Conservation (phyloP, 2,329 filamentous ascomycete genomes). For the Paramyrothecium roridum region DNA sequence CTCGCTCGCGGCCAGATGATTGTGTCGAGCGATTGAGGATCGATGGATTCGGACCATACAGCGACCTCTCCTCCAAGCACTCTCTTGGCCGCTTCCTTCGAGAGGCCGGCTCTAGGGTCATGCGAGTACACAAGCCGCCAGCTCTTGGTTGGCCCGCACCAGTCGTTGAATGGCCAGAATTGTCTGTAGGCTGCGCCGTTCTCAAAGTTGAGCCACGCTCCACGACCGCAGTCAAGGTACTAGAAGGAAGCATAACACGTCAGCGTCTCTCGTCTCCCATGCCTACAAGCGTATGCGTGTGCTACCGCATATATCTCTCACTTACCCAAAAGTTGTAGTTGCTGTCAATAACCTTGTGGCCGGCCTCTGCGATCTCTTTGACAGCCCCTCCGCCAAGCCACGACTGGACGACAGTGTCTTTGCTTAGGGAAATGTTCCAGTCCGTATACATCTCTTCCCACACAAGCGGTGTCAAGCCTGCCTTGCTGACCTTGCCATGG, state of each 20-base stretch:
- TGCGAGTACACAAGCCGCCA: constrained; percentile 82
- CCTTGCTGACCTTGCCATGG: constrained; percentile 60
- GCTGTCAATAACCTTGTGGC: constrained; percentile 70
- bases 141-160: constrained; percentile 76
- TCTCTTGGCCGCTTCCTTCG: constrained; percentile 57
- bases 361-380: constrained; percentile 54
- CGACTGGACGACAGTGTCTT: constrained; percentile 72
- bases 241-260: constrained; percentile 25
- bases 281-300: background rate
- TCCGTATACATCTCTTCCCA: constrained; percentile 85
- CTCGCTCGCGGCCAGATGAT: constrained; percentile 75
- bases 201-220: constrained; percentile 72
- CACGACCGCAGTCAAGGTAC: constrained; percentile 82
- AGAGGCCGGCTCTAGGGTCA: constrained; percentile 66
- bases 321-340: constrained; percentile 75
- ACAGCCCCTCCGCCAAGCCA: constrained; percentile 69
- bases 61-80: constrained; percentile 81
- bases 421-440: constrained; percentile 72
- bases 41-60: constrained; percentile 78
- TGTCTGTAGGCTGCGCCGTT: constrained; percentile 48
- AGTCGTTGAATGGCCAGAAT: constrained; percentile 73
- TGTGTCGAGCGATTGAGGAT: constrained; percentile 69
- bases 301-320: background rate
- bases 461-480: constrained; percentile 69
- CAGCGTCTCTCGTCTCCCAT: constrained; percentile 6